Conservation (phyloP, 352 stramenopile genomes). For the Globisporangium cederbergense region DNA sequence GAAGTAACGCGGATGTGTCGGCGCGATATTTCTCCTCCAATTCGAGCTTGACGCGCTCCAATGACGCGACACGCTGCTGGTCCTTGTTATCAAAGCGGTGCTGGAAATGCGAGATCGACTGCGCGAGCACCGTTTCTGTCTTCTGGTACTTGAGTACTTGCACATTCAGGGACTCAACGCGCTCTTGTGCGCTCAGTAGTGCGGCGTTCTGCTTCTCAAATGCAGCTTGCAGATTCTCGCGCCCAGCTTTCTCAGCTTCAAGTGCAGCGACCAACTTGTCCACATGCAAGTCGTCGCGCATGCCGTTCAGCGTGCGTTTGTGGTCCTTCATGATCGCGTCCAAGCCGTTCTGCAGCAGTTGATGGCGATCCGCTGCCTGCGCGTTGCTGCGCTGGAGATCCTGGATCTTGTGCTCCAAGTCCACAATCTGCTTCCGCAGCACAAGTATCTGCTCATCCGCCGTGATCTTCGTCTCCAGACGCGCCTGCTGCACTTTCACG, state of each 20-base stretch:
- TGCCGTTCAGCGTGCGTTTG: conserved; percentile 46
- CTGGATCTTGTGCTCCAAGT: conserved; percentile 26
- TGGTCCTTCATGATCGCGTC: conserved; percentile 46
- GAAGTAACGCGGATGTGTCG: conserved; percentile 25
- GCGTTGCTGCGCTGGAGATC: conserved; percentile 19
- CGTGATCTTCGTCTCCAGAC: conserved; percentile 49
- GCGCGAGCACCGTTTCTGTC: conserved; percentile 68
- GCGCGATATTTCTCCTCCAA: conserved; percentile 34
- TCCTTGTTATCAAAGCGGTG: conserved; percentile 56
- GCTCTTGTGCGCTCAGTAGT: conserved; percentile 37
- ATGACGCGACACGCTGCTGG: conserved; percentile 40
- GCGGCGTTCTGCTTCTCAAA: conserved; percentile 44
- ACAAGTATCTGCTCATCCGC: conserved; percentile 42
- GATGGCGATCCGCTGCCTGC: conserved; percentile 24
- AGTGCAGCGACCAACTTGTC: conserved; percentile 51
- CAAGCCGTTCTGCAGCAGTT: conserved; percentile 31
- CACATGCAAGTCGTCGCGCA: conserved; percentile 39
- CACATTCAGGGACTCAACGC: conserved; percentile 34
- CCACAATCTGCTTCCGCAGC: conserved; percentile 42
- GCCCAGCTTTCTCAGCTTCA: conserved; percentile 48
- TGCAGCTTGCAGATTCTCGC: conserved; percentile 30
- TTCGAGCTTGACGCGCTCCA: conserved; percentile 41
- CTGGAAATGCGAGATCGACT: conserved; percentile 69
- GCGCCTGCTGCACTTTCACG: conserved; percentile 49
- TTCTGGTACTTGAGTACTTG: conserved; percentile 71